Percentiles rank a stretch among this genome's conserved stretches.
Conservation (phyloP, 768 basidiomycete genomes). For the Heimioporus sp. region DNA sequence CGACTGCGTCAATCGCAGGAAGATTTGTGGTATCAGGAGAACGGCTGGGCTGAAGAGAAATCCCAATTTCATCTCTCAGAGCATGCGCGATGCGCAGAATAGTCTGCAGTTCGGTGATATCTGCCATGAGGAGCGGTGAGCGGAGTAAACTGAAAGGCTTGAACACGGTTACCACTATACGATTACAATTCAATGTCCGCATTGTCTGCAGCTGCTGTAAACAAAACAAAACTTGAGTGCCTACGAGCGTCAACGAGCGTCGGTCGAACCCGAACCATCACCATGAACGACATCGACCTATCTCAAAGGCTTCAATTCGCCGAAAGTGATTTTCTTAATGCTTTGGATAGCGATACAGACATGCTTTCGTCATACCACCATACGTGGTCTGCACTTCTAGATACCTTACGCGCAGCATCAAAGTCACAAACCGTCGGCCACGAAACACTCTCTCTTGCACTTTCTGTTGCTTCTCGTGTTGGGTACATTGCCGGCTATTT, state of each 20-base stretch:
- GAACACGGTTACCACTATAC: too few species aligned
- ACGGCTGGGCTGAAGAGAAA: background rate
- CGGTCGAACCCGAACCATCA: too few species aligned
- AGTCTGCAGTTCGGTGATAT: background rate
- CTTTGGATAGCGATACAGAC: background rate
- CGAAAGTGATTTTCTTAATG: background rate
- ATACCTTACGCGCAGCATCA: background rate
- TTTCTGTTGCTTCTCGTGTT: conserved; percentile 4
- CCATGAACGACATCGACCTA: conserved; percentile 8
- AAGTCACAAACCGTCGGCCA: background rate
- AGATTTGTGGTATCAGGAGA: too few species aligned
- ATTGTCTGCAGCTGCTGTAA: too few species aligned
- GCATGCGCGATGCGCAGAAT: background rate
- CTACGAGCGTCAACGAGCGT: too few species aligned
- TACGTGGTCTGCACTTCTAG: background rate
- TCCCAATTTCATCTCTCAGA: background rate
- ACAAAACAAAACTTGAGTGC: too few species aligned
- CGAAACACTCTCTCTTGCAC: background rate
- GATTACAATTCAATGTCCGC: conserved; percentile 12
- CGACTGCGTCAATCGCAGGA: background rate
- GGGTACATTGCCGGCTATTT: conserved; percentile 1
- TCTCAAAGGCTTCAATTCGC: background rate
- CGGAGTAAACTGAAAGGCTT: too few species aligned
- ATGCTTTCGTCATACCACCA: conserved; percentile 1
- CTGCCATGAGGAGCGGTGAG: too few species aligned